phyloP scores from a whole-genome alignment of 805 yeast species.

The Danielia reshetovae region DNA sequence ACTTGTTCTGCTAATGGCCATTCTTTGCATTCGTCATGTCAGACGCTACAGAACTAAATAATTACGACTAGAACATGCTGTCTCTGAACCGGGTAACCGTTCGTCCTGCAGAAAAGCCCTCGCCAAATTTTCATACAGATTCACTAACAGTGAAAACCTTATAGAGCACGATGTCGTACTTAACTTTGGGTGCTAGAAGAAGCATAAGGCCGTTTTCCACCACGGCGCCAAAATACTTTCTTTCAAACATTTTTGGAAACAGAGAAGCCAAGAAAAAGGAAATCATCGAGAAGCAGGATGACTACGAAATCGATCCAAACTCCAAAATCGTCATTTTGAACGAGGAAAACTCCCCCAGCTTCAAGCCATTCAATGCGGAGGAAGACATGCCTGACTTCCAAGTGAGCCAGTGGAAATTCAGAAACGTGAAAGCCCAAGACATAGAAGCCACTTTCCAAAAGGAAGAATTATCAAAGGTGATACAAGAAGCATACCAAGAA shows the following conservation, averaged over 20 bases:
- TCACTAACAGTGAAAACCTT: no score
- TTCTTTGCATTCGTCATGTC: conserved; percentile 1
- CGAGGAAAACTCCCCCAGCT: conserved; percentile 31
- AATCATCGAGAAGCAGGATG: conserved; percentile 36
- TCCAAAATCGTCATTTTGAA: conserved; percentile 34
- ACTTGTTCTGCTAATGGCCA: conserved; percentile 5
- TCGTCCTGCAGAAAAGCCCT: no score
- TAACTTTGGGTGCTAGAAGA: conserved; percentile 1
- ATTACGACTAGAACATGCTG: background rate
- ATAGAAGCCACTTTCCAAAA: conserved; percentile 26
- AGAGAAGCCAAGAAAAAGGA: conserved; percentile 30
- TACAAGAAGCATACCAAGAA: conserved; percentile 23
- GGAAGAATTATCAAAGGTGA: conserved; percentile 21
- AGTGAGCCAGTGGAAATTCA: conserved; percentile 34
- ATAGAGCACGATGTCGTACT: no score
- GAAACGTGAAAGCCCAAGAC: conserved; percentile 19
- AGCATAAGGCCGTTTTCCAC: conserved; percentile 6
- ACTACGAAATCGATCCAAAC: conserved; percentile 29
- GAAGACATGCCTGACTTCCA: conserved; percentile 34
- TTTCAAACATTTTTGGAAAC: conserved; percentile 32
- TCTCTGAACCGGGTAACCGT: background rate
- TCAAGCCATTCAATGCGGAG: conserved; percentile 21
- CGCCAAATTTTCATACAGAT: no score
- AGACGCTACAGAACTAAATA: background rate
- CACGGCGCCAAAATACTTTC: conserved; percentile 19